Evolutionary conservation across 805 yeast species (phyloP).

Genomic region (Candida alai): DNA sequence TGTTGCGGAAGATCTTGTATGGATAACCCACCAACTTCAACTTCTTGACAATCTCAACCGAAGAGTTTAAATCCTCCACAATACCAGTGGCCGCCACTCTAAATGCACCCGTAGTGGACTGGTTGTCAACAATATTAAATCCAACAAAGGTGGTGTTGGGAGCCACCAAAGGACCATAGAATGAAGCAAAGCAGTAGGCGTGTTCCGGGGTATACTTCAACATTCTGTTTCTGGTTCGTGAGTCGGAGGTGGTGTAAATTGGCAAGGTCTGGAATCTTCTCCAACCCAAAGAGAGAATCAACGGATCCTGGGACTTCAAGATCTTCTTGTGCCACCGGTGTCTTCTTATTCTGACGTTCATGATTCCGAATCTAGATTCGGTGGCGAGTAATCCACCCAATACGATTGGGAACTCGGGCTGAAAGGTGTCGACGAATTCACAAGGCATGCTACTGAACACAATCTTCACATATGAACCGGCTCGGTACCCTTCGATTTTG

Average conservation of each 20-base stretch:
- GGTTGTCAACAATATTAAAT: constrained; percentile 79
- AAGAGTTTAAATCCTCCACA: constrained; percentile 87
- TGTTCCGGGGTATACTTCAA: constrained; percentile 98
- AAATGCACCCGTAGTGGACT: constrained; percentile 83
- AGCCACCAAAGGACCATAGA: constrained; percentile 95
- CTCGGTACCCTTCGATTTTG: constrained; percentile 84
- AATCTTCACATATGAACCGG: constrained; percentile 90
- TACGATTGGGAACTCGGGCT: constrained; percentile 80
- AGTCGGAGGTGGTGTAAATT: constrained; percentile 91
- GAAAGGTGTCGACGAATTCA: constrained; percentile 84
- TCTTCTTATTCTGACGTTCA: constrained; percentile 91
- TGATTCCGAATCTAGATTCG: constrained; percentile 88
- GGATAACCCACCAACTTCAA: constrained; percentile 95
- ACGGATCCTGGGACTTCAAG: constrained; percentile 91
- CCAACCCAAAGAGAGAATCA: constrained; percentile 94
- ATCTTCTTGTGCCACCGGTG: constrained; percentile 99
- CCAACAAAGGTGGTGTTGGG: constrained; percentile 98
- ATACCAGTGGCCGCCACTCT: constrained; percentile 97
- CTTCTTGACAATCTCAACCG: constrained; percentile 91
- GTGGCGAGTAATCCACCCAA: constrained; percentile 89
- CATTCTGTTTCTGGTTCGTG: constrained; percentile 97
- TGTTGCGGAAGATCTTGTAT: constrained; percentile 86
- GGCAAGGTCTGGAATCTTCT: constrained; percentile 97
- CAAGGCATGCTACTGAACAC: constrained; percentile 82
- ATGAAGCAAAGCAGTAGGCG: constrained; percentile 91